Base-by-base conservation (phyloP, 1,284 basidiomycete genomes). In the Sparassis latifolia region DNA sequence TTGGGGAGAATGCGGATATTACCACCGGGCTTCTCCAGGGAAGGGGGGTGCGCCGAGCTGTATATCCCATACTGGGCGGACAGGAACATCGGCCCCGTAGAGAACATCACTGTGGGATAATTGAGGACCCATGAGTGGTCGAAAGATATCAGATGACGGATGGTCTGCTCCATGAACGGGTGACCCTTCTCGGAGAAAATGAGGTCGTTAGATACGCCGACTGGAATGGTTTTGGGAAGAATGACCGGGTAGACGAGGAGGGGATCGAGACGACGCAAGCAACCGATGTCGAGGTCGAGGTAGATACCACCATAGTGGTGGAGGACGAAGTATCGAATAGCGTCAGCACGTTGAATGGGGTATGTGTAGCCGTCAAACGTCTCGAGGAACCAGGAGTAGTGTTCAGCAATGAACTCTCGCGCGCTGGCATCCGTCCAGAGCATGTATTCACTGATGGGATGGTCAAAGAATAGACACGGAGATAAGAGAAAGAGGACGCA, bases 81-180 rank as follows among this genome's bases (percentile, higher is more conserved):
- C 29, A 97, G 69, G 72, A 94, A 92, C 92, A 95, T 92, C 66
- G 92, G 86, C 1, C 96, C 96, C 0, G 97, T 99, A 45, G 92
- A 93, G 74, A 99, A 99, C 96, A 99, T 99, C 72, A 99, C 96
- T 35, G 96, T 99, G 33, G 97, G 96, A 63, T 99, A 99, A 70
- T 97, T 95, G 63, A 93, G 82, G 48, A 97, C 68, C 82, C 92
- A 98, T 49, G 84, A 80, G 69, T 96, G 92, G 71, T 98, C 89
- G 67, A 96, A 99, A n/a, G 85, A 86, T 62, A 85, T 79, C 55
- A 98, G 82, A 59, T 86, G 92, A 71, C 96, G 87, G 59, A 98
- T 96, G 46, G 93, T 89, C 68, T 94, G 90, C 37, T 87, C 84
- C 75, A 98, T 82, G 74, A 99, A 94, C 1, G 92, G 88, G 59